Conservation (phyloP, 176 grass and related monocot genomes). For the Zizania latifolia region DNA sequence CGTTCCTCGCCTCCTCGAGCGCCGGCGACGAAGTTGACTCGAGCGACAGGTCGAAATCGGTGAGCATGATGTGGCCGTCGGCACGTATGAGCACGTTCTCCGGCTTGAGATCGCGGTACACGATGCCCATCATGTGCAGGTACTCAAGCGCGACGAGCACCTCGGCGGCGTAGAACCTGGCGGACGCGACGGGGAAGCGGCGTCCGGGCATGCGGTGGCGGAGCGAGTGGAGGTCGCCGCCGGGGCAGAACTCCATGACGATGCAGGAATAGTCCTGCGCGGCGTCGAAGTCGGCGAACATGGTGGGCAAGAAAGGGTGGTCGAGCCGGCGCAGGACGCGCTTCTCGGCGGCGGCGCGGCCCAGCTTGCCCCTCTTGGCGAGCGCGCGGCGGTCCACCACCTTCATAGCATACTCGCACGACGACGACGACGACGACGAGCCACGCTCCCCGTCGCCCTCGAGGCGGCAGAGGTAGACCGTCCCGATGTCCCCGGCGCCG, state of each 20-base stretch:
- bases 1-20: conserved; percentile 37
- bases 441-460: neutral
- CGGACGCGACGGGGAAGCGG: conserved; percentile 66
- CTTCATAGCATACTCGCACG: conserved; percentile 84
- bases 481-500: conserved; percentile 84
- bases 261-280: conserved; percentile 65
- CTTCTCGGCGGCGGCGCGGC: conserved; percentile 74
- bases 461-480: conserved; percentile 84
- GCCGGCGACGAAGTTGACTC: conserved; percentile 72
- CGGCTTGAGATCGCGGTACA: conserved; percentile 98
- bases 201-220: conserved; percentile 66
- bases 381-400: conserved; percentile 77
- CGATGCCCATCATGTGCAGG: conserved; percentile 97
- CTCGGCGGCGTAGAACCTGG: conserved; percentile 89
- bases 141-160: conserved; percentile 90
- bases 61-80: conserved; percentile 98
- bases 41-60: conserved; percentile 96
- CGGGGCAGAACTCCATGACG: conserved; percentile 89
- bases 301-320: conserved; percentile 82
- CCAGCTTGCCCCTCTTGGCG: conserved; percentile 75
- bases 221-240: conserved; percentile 87
- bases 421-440: too few relatives aligned
- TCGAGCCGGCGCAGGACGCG: conserved; percentile 70
- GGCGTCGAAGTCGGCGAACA: conserved; percentile 87
- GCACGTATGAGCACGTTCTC: conserved; percentile 93